Base-by-base conservation (phyloP, 1,139 yeast genomes). In the Pichia norvegensis region DNA sequence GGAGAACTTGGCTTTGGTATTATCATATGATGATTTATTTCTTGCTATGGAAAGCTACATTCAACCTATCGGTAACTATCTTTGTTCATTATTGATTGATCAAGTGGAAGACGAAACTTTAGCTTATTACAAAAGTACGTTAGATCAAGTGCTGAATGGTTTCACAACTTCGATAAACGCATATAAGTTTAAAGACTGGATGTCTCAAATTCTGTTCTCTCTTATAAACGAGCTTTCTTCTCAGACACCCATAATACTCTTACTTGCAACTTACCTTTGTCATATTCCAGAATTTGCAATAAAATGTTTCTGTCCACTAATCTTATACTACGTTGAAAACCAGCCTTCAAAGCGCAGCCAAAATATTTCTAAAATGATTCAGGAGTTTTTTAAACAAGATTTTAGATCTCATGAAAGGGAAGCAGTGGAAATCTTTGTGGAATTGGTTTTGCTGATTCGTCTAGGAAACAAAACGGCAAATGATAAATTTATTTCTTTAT, bases 381-480 rank as follows among this genome's bases (percentile, higher is more conserved):
- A 41, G 2, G 46, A 46, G 6, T 56, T 61, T 39, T 61, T 62
- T 42, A 36, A 47, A 0, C 38, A 50, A 16, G 53, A 54, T 16
- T 40, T 50, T 2, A 21, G 29, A 2, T 20, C 17, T 4, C 2
- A 53, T 1, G 31, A 61, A 1, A 49, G 43, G 4, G 54, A 58
- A 3, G 63, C 65, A 29, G 49, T 66, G 7, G 57, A 58, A 4
- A 48, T 72, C 2, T 60, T 78, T 29, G 53, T 75, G 14, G 61
- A 67, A 14, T 54, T 76, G 1, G 54, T 76, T 3, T 57, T 76
- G 5, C 49, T 70, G 17, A 56, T 81, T 1, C 62, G 85, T 46
- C 56, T 70, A 4, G 81, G 78, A 1, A 63, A 69, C 0, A 68
- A 67, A 41, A 58, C 53, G 19, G 65, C 63, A 0, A 51, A 63